phyloP scores from a whole-genome alignment of 2,329 filamentous ascomycete genomes.

The Pestalotiopsis sp. region DNA sequence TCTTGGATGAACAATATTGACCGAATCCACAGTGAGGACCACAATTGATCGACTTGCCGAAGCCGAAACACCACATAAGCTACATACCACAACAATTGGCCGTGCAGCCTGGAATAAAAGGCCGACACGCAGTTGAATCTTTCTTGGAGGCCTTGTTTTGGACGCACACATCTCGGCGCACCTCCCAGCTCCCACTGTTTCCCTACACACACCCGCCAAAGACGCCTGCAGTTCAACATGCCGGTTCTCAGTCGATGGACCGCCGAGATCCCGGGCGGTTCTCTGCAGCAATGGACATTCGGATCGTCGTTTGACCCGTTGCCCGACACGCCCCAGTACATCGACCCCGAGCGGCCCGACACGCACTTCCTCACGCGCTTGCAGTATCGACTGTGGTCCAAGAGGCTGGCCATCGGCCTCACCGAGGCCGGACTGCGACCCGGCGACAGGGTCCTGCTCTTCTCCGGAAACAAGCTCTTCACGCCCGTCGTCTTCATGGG shows the following conservation, averaged over 20 bases:
- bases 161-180: background rate
- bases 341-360: constrained; percentile 69
- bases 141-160: background rate
- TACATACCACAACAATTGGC: too few relatives aligned
- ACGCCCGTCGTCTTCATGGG: constrained; percentile 73
- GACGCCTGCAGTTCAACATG: background rate
- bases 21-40: background rate
- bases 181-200: background rate
- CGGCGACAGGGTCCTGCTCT: constrained; percentile 74
- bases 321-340: constrained; percentile 48
- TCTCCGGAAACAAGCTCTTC: constrained; percentile 73
- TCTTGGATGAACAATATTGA: background rate
- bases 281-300: constrained; percentile 60
- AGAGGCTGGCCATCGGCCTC: constrained; percentile 72
- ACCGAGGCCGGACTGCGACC: constrained; percentile 63
- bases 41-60: background rate
- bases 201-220: background rate
- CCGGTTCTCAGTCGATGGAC: constrained; percentile 38
- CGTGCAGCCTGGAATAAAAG: too few relatives aligned
- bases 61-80: too few relatives aligned
- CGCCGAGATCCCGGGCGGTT: constrained; percentile 46
- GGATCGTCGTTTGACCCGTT: constrained; percentile 47
- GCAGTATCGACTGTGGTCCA: constrained; percentile 70
- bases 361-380: constrained; percentile 66
- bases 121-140: too few relatives aligned